A percentile compares a stretch with the other conserved stretches of the same genome.
Conservation (phyloP, 148 eudicot genomes). For the Euryodendron excelsum region DNA sequence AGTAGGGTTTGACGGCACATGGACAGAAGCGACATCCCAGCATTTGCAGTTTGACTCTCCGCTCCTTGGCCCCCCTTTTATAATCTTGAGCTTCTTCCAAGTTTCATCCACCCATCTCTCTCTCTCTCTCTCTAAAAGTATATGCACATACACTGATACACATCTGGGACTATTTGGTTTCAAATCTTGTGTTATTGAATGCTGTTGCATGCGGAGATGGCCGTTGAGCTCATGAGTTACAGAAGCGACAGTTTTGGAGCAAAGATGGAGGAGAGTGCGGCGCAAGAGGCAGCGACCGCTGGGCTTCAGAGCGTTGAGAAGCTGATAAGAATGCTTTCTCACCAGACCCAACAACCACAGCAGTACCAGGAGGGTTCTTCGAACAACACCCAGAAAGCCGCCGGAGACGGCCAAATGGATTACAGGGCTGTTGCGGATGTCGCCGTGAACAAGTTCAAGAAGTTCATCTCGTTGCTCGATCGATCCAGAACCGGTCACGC, state of each 20-base stretch:
- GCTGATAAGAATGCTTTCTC: constrained; percentile 64
- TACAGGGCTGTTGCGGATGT: constrained; percentile 69
- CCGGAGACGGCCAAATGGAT: constrained; percentile 29
- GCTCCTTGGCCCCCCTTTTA: background rate
- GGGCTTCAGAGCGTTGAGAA: constrained; percentile 85
- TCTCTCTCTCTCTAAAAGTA: background rate
- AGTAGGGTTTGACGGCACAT: constrained; percentile 22
- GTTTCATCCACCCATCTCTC: constrained; percentile 3
- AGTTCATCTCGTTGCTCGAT: constrained; percentile 77
- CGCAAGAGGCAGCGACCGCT: constrained; percentile 69
- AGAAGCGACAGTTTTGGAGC: constrained; percentile 31
- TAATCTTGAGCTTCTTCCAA: background rate
- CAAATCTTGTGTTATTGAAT: background rate
- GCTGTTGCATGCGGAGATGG: constrained; percentile 46
- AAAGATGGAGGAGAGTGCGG: constrained; percentile 58
- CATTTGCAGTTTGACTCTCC: constrained; percentile 27
- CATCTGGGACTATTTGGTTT: background rate
- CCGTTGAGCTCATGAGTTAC: constrained; percentile 68
- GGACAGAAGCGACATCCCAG: constrained; percentile 15
- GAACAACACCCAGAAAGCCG: constrained; percentile 10
- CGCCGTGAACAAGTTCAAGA: constrained; percentile 75
- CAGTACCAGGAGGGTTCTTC: no score
- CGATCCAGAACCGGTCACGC: constrained; percentile 84
- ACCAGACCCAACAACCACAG: constrained; percentile 23
- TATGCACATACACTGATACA: background rate